phyloP scores from a whole-genome alignment of 345 rosid genomes.

The Kernera saxatilis region DNA sequence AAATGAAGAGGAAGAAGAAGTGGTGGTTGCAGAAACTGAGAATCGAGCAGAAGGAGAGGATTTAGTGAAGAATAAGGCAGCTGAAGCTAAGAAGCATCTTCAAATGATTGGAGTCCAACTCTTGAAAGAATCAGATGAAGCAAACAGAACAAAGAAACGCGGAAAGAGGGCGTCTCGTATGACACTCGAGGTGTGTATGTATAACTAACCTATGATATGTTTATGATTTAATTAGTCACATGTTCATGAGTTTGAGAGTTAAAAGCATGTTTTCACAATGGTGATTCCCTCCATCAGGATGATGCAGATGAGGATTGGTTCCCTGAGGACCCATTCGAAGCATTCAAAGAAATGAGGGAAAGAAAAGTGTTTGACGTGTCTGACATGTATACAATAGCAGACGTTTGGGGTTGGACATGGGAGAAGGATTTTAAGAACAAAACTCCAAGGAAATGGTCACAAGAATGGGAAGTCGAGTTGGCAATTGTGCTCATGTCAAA shows the following conservation, averaged over 20 bases:
- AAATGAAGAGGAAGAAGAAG: constrained; percentile 54
- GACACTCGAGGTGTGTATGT: constrained; percentile 54
- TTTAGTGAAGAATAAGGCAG: constrained; percentile 70
- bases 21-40: constrained; percentile 60
- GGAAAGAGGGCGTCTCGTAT: constrained; percentile 53
- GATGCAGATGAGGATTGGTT: constrained; percentile 91
- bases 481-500: constrained; percentile 70
- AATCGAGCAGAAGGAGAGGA: constrained; percentile 49
- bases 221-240: neutral
- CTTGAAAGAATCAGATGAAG: constrained; percentile 74
- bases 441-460: constrained; percentile 83
- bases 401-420: constrained; percentile 99
- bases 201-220: neutral
- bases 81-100: constrained; percentile 72
- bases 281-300: constrained; percentile 42
- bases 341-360: constrained; percentile 79
- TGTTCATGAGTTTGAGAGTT: neutral
- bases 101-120: constrained; percentile 95
- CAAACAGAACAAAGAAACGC: constrained; percentile 52
- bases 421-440: constrained; percentile 70
- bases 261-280: constrained; percentile 2
- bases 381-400: constrained; percentile 94
- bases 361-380: constrained; percentile 67
- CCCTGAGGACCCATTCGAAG: constrained; percentile 79
- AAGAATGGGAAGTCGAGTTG: constrained; percentile 94